Conservation (phyloP, 495 filamentous ascomycete genomes). For the Lasiosphaeria miniovina region DNA sequence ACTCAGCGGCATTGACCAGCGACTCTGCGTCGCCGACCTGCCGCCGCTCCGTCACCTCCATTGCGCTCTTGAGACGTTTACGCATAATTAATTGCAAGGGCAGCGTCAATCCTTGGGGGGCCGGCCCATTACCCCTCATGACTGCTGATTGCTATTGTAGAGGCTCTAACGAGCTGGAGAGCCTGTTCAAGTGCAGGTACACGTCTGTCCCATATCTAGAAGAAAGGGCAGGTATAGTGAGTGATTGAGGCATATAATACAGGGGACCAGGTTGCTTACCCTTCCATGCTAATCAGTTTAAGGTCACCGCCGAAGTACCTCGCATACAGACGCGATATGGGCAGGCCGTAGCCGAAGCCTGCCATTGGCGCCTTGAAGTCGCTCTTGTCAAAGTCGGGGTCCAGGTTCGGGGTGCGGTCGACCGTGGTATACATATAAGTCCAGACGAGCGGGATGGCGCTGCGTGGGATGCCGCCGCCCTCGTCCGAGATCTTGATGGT, state of each 20-base stretch:
- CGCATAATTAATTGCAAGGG: constrained; percentile 54
- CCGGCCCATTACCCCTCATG: constrained; percentile 65
- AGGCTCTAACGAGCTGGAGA: constrained; percentile 93
- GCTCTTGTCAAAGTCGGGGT: constrained; percentile 97
- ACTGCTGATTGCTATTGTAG: constrained; percentile 98
- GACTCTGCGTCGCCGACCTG: constrained; percentile 84
- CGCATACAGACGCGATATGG: constrained; percentile 90
- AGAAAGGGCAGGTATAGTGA: constrained; percentile 3
- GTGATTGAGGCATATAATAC: neutral
- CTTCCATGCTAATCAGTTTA: constrained; percentile 99
- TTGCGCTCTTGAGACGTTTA: constrained; percentile 53
- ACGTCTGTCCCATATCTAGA: constrained; percentile 94
- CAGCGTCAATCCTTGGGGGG: constrained; percentile 83
- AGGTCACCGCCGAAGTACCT: constrained; percentile 96
- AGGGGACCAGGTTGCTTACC: constrained; percentile 57
- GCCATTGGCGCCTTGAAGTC: constrained; percentile 99
- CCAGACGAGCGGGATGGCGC: constrained; percentile 92
- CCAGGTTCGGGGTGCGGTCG: constrained; percentile 87
- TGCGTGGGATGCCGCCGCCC: constrained; percentile 89
- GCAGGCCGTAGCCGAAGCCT: constrained; percentile 93
- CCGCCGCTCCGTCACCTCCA: constrained; percentile 75
- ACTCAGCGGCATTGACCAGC: constrained; percentile 46
- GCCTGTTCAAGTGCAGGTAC: constrained; percentile 93
- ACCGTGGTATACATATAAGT: constrained; percentile 99
- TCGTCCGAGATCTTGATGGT: constrained; percentile 98